A percentile compares a stretch with the other conserved stretches of the same genome.
Evolutionary conservation across 805 yeast genomes (phyloP).

Genomic region (Candida qinlingensis): DNA sequence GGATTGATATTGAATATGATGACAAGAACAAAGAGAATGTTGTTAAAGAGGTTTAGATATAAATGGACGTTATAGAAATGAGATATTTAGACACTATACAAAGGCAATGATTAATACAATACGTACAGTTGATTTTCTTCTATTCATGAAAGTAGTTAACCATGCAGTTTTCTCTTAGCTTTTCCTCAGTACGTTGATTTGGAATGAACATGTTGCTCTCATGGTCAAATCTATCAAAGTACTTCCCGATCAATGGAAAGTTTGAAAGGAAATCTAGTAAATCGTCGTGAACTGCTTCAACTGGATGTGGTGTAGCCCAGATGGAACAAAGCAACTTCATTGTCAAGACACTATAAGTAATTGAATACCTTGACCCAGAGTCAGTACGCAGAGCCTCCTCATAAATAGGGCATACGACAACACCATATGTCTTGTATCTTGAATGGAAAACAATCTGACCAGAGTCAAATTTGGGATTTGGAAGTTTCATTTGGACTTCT

Average conservation of each 20-base stretch:
- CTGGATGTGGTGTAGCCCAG: background rate
- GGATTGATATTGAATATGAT: slow-evolving; percentile 50
- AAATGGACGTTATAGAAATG: background rate
- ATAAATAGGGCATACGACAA: slow-evolving; percentile 2
- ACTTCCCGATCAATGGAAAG: slow-evolving; percentile 4
- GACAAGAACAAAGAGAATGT: slow-evolving; percentile 26
- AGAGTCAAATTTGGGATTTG: background rate
- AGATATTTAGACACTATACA: background rate
- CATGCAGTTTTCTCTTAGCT: background rate
- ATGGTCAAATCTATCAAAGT: slow-evolving; percentile 2
- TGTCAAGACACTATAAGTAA: slow-evolving; percentile 1
- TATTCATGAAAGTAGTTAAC: background rate
- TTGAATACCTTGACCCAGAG: background rate
- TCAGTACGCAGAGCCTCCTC: background rate
- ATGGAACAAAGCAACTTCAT: background rate
- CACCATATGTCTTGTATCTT: slow-evolving; percentile 2
- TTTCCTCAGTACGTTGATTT: background rate
- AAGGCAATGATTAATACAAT: background rate
- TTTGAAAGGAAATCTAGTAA: background rate
- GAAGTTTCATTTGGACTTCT: background rate
- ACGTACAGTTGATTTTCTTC: background rate
- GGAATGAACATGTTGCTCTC: background rate
- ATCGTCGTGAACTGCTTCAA: background rate
- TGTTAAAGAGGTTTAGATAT: slow-evolving; percentile 14
- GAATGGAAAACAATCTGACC: slow-evolving; percentile 3